Base-by-base conservation (phyloP, 129 eudicot species). In the Tagetes erecta region DNA sequence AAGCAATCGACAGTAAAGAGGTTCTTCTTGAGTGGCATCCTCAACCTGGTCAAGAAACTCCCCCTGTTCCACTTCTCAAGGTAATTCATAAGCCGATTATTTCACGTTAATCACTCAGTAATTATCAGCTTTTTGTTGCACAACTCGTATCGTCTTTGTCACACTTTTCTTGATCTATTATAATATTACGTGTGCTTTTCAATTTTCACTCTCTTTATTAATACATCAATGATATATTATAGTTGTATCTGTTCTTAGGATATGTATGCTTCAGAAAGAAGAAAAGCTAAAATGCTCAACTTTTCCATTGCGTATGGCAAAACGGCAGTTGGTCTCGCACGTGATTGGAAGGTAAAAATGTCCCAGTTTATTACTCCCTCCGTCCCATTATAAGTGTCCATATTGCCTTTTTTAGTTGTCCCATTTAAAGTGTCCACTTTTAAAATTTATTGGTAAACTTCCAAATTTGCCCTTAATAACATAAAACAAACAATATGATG, bases 21-120 rank as follows among this genome's bases (percentile, higher is more conserved):
- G 99, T 91, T 74, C 91, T 91, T 76, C 99, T 94, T 30, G 99
- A 94, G 81, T 94, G 99, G 99, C 86, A 91, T 70, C 91, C 97
- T 63, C 81, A 80, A 81, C 91, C 97, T 59, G 99, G 91, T 75
- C 86, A 94, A 84, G 99, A 94, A 70, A 88, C 73, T 80, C 99
- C 99, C 70, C 99, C 99, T 3, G 99, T 82, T 67, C 99, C 99
- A 12, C 76, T 94, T 39, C 76, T 94, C 38, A 94, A 94, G 93
- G 99, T 94, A 82, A 66, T 62, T 0, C 3, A 3, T 14, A 4
- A 11, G 41, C 14, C 1, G 12, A 20, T 62, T 13, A 0, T 74
- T 12, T 47, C 8, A 40, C n/a, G 6, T 36, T 13, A 37, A 60
- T 0, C 10, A 11, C 35, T 8, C 6, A 27, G 41, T 11, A 11